Base-by-base conservation (phyloP, 768 basidiomycete species). In the Gymnopilus junonius region DNA sequence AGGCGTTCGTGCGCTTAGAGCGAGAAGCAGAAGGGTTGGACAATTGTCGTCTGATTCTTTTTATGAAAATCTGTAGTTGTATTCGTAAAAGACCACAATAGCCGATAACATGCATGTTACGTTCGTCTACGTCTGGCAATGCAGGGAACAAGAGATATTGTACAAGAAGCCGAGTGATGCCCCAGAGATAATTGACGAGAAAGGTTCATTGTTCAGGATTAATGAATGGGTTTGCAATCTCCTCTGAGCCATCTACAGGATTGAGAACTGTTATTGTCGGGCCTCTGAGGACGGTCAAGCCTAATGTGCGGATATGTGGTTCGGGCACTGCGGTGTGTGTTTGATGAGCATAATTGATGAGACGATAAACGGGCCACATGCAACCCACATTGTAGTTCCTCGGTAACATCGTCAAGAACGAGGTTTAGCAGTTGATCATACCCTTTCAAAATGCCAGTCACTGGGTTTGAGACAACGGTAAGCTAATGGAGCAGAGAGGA, bases 361-460 rank as follows among this genome's bases (percentile, higher is more conserved):
- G 37, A 53, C 4, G 57, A 42, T 54, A 35, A 50, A 14, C 15
- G 37, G n/a, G 25, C 48, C 45, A 53, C 45, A 21, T 31, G 4
- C 35, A 37, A 57, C 65, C 59, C 56, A 73, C 72, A 31, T 64
- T 73, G 70, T 39, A 73, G 67, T 39, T 91, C 85, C 77, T 99
- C 97, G 70, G 90, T 86, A 6, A 99, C 95, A 63, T 97, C 94
- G 76, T 99, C 97, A 54, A 99, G 86, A 54, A 99, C 97, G 59
- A 99, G 89, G 75, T 99, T 99, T 61, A 99, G 85, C 39, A 99
- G 82, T 69, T 98, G 96, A 77, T 99, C 97, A 70, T 88, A 99
- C 25, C 97, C 97, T 77, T 99, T 99, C 65, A 99, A 77, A 17
- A 92, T 85, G 3, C 97, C 97, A 8, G 87, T 92, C 56, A 98